Evolutionary conservation across 1,139 yeast genomes (phyloP).

Genomic region (Debaryomycetaceae sp.): DNA sequence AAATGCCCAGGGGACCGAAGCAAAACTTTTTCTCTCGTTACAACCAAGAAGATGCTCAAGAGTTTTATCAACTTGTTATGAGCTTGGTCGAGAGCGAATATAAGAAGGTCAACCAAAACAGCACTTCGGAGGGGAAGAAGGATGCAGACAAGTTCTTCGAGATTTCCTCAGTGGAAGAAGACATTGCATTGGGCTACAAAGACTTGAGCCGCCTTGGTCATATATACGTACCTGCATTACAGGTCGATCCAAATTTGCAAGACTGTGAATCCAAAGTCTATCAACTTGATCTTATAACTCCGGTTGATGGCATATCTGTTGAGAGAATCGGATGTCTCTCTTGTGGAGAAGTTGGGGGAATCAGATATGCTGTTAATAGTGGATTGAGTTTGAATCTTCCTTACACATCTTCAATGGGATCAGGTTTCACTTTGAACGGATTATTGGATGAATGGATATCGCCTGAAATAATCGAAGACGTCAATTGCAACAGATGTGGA

Average conservation of each 20-base stretch:
- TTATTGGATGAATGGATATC: constrained; percentile 69
- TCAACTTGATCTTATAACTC: constrained; percentile 66
- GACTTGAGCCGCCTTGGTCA: constrained; percentile 55
- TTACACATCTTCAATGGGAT: constrained; percentile 26
- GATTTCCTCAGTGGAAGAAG: constrained; percentile 14
- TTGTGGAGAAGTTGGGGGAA: constrained; percentile 94
- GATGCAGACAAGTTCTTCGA: constrained; percentile 18
- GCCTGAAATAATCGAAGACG: constrained; percentile 87
- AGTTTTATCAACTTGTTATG: constrained; percentile 80
- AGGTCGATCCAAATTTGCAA: constrained; percentile 63
- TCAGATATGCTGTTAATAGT: constrained; percentile 74
- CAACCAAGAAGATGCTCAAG: constrained; percentile 94
- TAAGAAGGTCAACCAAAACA: constrained; percentile 27
- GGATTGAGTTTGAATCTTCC: constrained; percentile 75
- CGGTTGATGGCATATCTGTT: constrained; percentile 84
- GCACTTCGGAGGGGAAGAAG: constrained; percentile 8
- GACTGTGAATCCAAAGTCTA: constrained; percentile 38
- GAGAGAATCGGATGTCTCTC: constrained; percentile 84
- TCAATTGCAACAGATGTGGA: constrained; percentile 90
- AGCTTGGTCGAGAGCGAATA: constrained; percentile 68
- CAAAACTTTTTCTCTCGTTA: constrained; percentile 75
- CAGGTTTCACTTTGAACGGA: constrained; percentile 49
- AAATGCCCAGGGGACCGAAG: constrained; percentile 77
- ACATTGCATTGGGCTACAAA: constrained; percentile 44
- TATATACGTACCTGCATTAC: constrained; percentile 67